Evolutionary conservation across 129 eudicot genomes (phyloP).

Genomic region (Saposhnikovia divaricata): DNA sequence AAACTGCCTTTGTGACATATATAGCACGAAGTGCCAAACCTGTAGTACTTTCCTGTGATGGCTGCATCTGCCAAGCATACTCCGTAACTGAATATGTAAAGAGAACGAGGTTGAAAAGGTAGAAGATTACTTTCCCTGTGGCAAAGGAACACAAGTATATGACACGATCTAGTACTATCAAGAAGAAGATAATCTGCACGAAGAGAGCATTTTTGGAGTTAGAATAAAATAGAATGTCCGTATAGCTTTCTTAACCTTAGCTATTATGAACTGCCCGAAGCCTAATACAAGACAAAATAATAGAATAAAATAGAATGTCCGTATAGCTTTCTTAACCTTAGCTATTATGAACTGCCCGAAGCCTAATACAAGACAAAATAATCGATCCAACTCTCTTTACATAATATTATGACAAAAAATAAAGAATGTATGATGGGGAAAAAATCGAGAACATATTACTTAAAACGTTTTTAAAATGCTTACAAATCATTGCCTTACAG

Average conservation of each 20-base stretch:
- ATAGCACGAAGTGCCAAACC: constrained; percentile 88
- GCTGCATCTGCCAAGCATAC: constrained; percentile 90
- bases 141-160: constrained; percentile 94
- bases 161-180: constrained; percentile 90
- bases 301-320: not conserved
- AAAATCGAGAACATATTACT: not conserved
- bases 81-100: constrained; percentile 77
- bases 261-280: not conserved
- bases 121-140: constrained; percentile 78
- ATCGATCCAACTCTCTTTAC: not conserved
- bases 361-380: not conserved
- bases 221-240: not conserved
- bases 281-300: not conserved
- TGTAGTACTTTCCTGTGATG: constrained; percentile 57
- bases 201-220: constrained; percentile 12
- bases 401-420: not conserved
- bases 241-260: not conserved
- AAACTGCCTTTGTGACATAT: constrained; percentile 76
- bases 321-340: not conserved
- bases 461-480: not conserved
- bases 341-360: not conserved
- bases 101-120: constrained; percentile 71
- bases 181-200: constrained; percentile 92
- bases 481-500: not conserved
- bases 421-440: not conserved